Base-by-base conservation (phyloP, 202 grass and related monocot genomes). In the Cymbopogon flexuosus region DNA sequence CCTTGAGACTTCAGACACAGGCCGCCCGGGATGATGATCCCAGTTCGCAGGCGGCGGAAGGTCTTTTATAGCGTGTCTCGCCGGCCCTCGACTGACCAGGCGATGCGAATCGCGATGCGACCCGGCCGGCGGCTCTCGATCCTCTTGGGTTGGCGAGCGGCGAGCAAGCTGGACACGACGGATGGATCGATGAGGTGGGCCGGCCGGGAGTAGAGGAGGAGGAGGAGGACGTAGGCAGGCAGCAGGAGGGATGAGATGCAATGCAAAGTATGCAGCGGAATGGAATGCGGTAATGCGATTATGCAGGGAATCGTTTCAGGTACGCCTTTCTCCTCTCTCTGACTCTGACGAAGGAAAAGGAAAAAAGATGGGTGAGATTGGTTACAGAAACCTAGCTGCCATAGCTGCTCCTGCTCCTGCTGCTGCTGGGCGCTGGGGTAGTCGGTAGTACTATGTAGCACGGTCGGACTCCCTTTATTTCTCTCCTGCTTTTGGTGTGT, bases 271-370 rank as follows among this genome's bases (percentile, higher is more conserved):
- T 24, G 56, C 22, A 27, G 23, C 1, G 58, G 59, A 30, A 62
- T 62, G 59, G 59, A 62, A 62, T 30, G 57, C 57, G 22, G 22
- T 60, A 60, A 27, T 60, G 56, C 56, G 56, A 59, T 24, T 59
- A 59, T 59, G 19, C 62, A 75, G 68, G 40, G 79, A 87, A 82
- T 82, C 43, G 58, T 56, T 83, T 43, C 79, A 78, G 65, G 72
- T 56, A n/a, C 47, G 23, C 23, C 24, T 29, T 29, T 29, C 14
- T 51, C 14, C 3, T 27, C 58, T 39, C 6, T 59, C 58, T 27
- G 27, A 27, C 27, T 27, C 59, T 30, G 59, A 62, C 59, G 59
- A 62, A 43, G 15, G 13, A 2, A 3, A 16, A 10, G 19, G 0
- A 10, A 59, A 59, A 78, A 29, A 49, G 65, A 49, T 19, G 74